Base-by-base conservation (phyloP, 495 filamentous ascomycete genomes). In the Penicillium robsamsonii region DNA sequence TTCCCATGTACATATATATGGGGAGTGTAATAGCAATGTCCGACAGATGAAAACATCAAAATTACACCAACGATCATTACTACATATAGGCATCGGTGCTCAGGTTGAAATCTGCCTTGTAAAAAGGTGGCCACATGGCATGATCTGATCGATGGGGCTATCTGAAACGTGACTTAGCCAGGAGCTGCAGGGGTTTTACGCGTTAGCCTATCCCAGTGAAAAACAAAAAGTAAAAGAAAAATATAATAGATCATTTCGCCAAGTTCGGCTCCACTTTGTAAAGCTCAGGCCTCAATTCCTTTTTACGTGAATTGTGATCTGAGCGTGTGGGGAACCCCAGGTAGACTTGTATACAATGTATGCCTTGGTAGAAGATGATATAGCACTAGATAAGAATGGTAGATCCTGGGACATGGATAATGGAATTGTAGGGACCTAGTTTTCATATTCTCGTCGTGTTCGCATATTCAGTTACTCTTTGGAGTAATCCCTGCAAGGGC, bases 71-170 rank as follows among this genome's bases (percentile, higher is more conserved):
- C 11, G 29, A 49, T 48, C 46, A 13, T 24, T 49, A 15, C 31
- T 11, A 37, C 7, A 24, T 25, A 8, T 2, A 25, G 46, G 6
- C 18, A 43, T n/a, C n/a, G 37, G 18, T 52, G 37, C 17, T 33
- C 38, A 41, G 22, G 15, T 41, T 17, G 49, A 9, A 42, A 7
- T 43, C 50, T 52, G 38, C 38, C 50, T 52, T 10, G 38, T 20
- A 29, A 17, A n/a, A 20, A 50, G 13, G 4, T 18, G 24, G 18
- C 43, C 52, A 54, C 52, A 54, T 54, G 52, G 52, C 52, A 54
- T 54, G 52, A 27, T 9, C 52, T 54, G 52, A 54, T 54, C 52
- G 43, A 54, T 24, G 52, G 31, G 22, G 2, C 52, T 46, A 54
- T 35, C 41, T 54, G 42, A 37, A 45, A 46, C 42, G 27, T 41